Conservation (phyloP, 805 yeast genomes). For the Kazachstania kunashirensis region DNA sequence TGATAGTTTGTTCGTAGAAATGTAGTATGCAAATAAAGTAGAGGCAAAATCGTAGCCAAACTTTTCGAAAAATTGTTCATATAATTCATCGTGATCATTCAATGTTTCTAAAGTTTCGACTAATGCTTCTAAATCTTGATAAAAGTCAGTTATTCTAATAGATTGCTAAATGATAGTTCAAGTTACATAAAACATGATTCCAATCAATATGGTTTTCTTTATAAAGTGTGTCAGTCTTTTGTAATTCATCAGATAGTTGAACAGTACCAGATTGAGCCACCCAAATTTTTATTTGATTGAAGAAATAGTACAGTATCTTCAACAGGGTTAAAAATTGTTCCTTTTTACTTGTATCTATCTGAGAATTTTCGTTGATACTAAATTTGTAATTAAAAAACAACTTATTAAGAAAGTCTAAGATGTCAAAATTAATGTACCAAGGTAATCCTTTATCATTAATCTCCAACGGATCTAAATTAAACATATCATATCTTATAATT, state of each 20-base stretch:
- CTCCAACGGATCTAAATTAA: conserved; percentile 16
- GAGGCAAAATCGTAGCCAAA: conserved; percentile 65
- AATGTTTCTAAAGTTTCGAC: conserved; percentile 35
- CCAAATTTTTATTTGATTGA: conserved; percentile 31
- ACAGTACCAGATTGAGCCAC: conserved; percentile 14
- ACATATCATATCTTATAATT: conserved; percentile 21
- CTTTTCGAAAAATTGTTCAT: conserved; percentile 44
- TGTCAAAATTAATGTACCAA: conserved; percentile 41
- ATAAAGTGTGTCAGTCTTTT: conserved; percentile 26
- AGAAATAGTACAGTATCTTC: conserved; percentile 35
- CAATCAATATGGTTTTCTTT: conserved; percentile 34
- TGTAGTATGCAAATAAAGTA: conserved; percentile 49
- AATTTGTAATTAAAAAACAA: conserved; percentile 29
- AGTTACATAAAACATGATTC: conserved; percentile 48
- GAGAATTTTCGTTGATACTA: conserved; percentile 10
- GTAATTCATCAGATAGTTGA: conserved; percentile 14
- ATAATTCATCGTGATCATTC: conserved; percentile 36
- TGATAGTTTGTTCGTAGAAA: conserved; percentile 42
- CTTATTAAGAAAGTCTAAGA: conserved; percentile 34
- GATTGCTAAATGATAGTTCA: conserved; percentile 46
- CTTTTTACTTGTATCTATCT: conserved; percentile 2
- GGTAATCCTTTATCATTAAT: conserved; percentile 25
- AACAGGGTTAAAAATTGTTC: conserved; percentile 29
- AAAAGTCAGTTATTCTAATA: conserved; percentile 51
- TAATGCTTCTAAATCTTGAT: conserved; percentile 55